Base-by-base conservation (phyloP, 129 eudicot species). In the Flaveria brownii region DNA sequence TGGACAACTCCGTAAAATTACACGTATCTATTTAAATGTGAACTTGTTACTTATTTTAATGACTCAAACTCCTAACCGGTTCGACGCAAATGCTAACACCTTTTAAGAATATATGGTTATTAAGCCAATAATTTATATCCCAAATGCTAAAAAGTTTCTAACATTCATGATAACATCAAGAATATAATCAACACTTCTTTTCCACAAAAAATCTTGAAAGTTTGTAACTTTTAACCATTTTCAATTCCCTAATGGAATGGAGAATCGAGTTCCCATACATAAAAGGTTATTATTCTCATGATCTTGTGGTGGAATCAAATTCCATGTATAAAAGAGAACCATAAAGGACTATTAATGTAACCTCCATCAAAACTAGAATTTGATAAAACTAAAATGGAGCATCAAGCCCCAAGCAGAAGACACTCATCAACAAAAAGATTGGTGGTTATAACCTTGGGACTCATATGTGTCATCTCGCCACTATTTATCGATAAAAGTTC, bases 391-490 rank as follows among this genome's bases (percentile, higher is more conserved):
- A 8, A 62, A 73, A 92, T 89, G 96, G 96, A 87, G 28, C 54
- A 74, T 22, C 77, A 51, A 63, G 79, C 77, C 73, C 74, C 81
- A 56, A 14, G 66, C 23, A 73, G 85, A 20, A 77, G 87, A 65
- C 80, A 69, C 42, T 81, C 94, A n/a, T 79, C 89, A 9, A 84
- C 84, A 3, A 74, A 88, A 72, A 88, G 76, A 86, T 68, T 88
- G 49, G 8, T 86, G 25, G 91, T 87, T 39, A 85, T 94, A 75
- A 82, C 78, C 59, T 70, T 94, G 23, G 84, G 88, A 28, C 57
- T 91, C 72, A 64, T 94, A 51, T 96, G 96, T 0, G 84, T 87
- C 17, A 36, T 91, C 64, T 94, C 98, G 4, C 97, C 98, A 2
- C 85, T 94, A 6, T 85, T 88, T 62, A 88, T 94, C 15, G 91